Evolutionary conservation across 306 rosid genomes (phyloP).

Genomic region (Sesbania bispinosa): DNA sequence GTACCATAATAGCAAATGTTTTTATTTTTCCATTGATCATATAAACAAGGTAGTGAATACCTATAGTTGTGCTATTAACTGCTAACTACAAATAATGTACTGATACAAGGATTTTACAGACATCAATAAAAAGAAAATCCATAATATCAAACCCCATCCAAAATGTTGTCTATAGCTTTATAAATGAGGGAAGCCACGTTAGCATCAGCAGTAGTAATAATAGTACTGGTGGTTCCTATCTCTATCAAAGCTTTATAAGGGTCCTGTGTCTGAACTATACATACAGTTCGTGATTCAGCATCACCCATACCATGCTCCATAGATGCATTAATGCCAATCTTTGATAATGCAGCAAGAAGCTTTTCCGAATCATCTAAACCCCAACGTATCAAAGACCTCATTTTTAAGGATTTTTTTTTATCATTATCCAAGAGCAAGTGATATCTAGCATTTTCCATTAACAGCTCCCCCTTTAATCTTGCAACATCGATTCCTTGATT

Average conservation of each 20-base stretch:
- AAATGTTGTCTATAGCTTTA: slow-evolving; percentile 43
- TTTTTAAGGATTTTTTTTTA: slow-evolving; percentile 4
- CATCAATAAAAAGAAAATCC: background rate
- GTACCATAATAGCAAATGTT: background rate
- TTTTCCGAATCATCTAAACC: slow-evolving; percentile 50
- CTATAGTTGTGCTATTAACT: background rate
- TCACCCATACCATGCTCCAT: background rate
- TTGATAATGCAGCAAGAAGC: slow-evolving; percentile 50
- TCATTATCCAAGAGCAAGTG: slow-evolving; percentile 35
- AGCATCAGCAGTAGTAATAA: slow-evolving; percentile 44
- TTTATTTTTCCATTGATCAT: background rate
- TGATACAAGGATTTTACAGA: background rate
- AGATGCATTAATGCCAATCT: slow-evolving; percentile 55
- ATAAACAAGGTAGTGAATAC: background rate
- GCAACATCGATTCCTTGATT: slow-evolving; percentile 44
- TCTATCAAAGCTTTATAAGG: slow-evolving; percentile 59
- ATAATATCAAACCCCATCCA: slow-evolving; percentile 41
- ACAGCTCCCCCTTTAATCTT: slow-evolving; percentile 65
- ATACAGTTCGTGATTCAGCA: too few relatives aligned
- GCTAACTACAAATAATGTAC: background rate
- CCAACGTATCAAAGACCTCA: slow-evolving; percentile 45
- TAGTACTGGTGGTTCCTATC: slow-evolving; percentile 43
- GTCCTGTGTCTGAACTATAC: slow-evolving; percentile 37
- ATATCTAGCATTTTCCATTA: slow-evolving; percentile 43
- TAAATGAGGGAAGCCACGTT: slow-evolving; percentile 49